Base-by-base conservation (phyloP, 768 basidiomycete species). In the Chlorophyllum brunneum region DNA sequence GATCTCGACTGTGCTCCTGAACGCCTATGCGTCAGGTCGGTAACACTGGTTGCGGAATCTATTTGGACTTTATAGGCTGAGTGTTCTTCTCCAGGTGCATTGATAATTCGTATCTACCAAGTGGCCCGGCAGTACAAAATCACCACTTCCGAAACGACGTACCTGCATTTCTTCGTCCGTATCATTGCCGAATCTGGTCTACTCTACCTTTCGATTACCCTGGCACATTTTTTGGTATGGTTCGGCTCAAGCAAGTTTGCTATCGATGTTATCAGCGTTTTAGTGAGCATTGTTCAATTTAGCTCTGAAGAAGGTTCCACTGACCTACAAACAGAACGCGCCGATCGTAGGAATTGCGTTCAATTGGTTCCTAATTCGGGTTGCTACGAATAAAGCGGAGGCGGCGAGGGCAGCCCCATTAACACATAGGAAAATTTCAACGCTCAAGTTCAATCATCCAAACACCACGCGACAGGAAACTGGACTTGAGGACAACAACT, bases 301-400 rank as follows among this genome's bases (percentile, higher is more conserved):
- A n/a, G n/a, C n/a, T n/a, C n/a, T n/a, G n/a, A n/a, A n/a, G n/a
- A n/a, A n/a, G n/a, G n/a, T n/a, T 18, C 18, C 36, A 33, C 27
- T 5, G 11, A 13, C 23, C 16, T 10, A 16, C 34, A 18, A 15
- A 16, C 13, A 49, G 48, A 49, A 49, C 29, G 38, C 39, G 5
- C 38, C 48, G 2, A 15, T 49, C 10, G 20, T 49, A 29, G 48
- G 48, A 27, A 30, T 49, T 18, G 48, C 48, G 6, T 49, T 49
- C 26, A 39, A 49, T 20, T 40, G 38, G 38, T 40, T 49, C 26
- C 36, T 49, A 5, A 49, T 49, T n/a, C 38, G 48, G 4, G 37
- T 31, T 20, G 48, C 48, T 29, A 20, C 10, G 11, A 47, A 47
- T 15, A 33, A 13, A 36, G 45, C 18, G 20, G 45, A 33, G 24